Percentiles rank a stretch among this genome's conserved stretches.
These are phyloP conservation scores for Boletus subparvulus DNA, from an alignment of 768 basidiomycete species.

Conservation along the genomic window DNA sequence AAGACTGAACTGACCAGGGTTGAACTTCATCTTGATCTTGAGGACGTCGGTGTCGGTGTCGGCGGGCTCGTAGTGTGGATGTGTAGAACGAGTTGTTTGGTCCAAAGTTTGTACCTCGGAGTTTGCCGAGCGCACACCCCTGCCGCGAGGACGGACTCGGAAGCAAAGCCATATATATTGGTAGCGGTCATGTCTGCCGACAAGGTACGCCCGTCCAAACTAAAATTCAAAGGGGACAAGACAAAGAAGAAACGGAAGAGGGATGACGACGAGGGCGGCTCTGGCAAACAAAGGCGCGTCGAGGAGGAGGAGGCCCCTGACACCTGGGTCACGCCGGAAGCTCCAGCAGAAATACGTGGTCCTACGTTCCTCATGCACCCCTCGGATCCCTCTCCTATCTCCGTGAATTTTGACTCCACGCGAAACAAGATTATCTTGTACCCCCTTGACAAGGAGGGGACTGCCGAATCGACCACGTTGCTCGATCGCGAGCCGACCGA, in stretches of 20 bases:
- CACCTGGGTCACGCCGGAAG: slow-evolving; percentile 77
- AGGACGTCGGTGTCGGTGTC: slow-evolving; percentile 56
- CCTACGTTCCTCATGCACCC: slow-evolving; percentile 87
- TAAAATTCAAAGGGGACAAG: slow-evolving; percentile 91
- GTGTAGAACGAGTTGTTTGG: slow-evolving; percentile 34
- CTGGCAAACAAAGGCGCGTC: slow-evolving; percentile 45
- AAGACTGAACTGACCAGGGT: slow-evolving; percentile 64
- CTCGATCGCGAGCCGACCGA: slow-evolving; percentile 75
- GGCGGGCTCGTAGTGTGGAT: slow-evolving; percentile 28
- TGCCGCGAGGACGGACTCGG: not conserved
- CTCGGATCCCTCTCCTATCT: slow-evolving; percentile 74
- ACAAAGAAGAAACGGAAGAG: slow-evolving; percentile 78
- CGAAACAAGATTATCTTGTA: slow-evolving; percentile 70
- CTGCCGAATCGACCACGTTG: slow-evolving; percentile 42
- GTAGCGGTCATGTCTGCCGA: slow-evolving; percentile 34
- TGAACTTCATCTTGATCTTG: slow-evolving; percentile 79
- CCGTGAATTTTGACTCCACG: slow-evolving; percentile 75
- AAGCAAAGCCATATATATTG: slow-evolving; percentile 1
- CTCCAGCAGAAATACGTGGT: slow-evolving; percentile 72
- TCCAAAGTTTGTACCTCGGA: slow-evolving; percentile 33
- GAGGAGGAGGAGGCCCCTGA: slow-evolving; percentile 68
- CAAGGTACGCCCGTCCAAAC: slow-evolving; percentile 67
- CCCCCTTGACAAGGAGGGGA: slow-evolving; percentile 59
- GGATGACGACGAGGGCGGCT: slow-evolving; percentile 46
- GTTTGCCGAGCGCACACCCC: slow-evolving; percentile 18